phyloP scores from a whole-genome alignment of 1,284 basidiomycete species.

The Takashimella koratensis region DNA sequence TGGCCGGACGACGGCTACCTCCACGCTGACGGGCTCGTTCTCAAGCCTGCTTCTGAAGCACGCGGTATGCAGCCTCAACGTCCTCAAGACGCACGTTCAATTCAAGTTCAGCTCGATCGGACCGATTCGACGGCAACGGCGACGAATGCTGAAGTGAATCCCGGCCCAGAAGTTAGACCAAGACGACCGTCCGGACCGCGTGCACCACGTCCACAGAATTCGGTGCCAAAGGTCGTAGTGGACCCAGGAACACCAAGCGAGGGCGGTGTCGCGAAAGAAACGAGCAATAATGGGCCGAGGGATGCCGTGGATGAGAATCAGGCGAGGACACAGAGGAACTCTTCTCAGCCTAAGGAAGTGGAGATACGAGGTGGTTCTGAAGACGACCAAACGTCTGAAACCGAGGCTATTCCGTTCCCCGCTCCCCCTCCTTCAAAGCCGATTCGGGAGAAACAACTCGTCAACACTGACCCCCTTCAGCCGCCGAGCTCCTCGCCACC shows the following conservation, averaged over 20 bases:
- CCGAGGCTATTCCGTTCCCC: neutral
- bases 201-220: neutral
- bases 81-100: neutral
- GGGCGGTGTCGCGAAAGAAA: neutral
- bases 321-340: neutral
- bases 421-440: neutral
- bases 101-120: neutral
- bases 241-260: neutral
- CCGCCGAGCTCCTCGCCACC: neutral
- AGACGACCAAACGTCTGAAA: neutral
- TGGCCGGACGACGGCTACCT: neutral
- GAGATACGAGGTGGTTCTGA: neutral
- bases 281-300: too few relatives aligned
- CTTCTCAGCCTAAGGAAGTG: neutral
- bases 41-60: neutral
- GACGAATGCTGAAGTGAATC: neutral
- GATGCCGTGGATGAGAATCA: neutral
- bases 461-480: too few relatives aligned
- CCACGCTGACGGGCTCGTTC: neutral
- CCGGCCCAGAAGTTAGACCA: neutral
- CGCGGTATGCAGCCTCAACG: neutral
- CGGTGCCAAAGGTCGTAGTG: neutral
- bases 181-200: neutral
- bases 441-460: too few relatives aligned
- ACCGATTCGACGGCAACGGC: neutral